Evolutionary conservation across 257 asterid genomes (phyloP), one percentile per base, ranked within the genome.

Genomic region (Striga asiatica): DNA sequence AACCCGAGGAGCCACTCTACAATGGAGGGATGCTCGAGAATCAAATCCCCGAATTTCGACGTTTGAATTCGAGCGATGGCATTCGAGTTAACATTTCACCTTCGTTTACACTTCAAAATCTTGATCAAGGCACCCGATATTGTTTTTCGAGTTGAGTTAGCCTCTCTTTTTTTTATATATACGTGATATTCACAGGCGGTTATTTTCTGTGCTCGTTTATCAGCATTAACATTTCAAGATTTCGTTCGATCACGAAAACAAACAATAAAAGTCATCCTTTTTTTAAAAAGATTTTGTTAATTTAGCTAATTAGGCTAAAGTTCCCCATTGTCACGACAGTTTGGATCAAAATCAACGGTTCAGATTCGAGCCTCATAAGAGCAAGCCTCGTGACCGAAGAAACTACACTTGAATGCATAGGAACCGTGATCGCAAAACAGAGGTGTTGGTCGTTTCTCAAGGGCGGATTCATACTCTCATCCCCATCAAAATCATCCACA

Each of bases 371-470:
- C 17, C 65, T 74, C 8, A 24, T 83, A 5, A 69, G 71, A 35
- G 84, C 80, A 4, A 77, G 74, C 50, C 69, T 80, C 6, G 69
- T 57, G 41, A 76, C 76, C 7, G 75, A 76, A 48, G 61, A 66
- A 9, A 34, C 73, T 3, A 32, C 21, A 12, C 14, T 65, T 16
- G 51, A 70, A 27, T 87, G 87, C 71, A 68, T 80, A 8, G 94
- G 94, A 29, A 81, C 76, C 24, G 93, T 84, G 32, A 66, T 78
- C 54, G 91, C 91, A 23, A 59, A 61, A 45, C 41, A n/a, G 10
- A 82, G 91, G 0, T 86, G 96, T 52, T 87, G 88, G 84, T 78
- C 89, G 0, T 83, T 87, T 64, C 86, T 83, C 50, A 81, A 83
- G 79, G 96, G 94, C 64, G 96, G 94, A 42, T 78, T 83, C 65